These are phyloP conservation scores for Massospora cicadina DNA, from an alignment of 371 early-diverging fungal genomes.

Conservation along the genomic window DNA sequence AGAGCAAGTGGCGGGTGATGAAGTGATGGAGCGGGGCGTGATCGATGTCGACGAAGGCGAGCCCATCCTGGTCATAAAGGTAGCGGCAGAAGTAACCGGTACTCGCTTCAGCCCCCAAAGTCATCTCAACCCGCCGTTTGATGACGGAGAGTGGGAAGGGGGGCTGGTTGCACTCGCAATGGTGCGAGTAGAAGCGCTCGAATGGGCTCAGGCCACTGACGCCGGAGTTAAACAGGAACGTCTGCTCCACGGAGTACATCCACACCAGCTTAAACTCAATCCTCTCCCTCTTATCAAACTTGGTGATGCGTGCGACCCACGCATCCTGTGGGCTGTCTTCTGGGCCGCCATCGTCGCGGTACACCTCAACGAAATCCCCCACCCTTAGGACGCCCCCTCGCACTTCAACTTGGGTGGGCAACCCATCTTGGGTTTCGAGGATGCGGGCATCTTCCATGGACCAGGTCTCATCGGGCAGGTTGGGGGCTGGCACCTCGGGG, in stretches of 20 bases:
- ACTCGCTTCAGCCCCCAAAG: not conserved
- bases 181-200: conserved; percentile 11
- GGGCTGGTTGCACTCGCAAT: conserved; percentile 13
- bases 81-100: conserved; percentile 14
- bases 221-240: conserved; percentile 11
- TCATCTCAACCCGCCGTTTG: conserved; percentile 11
- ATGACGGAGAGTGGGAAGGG: not conserved
- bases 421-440: not conserved
- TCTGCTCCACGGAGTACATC: conserved; percentile 13
- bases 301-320: not conserved
- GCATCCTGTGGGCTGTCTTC: not conserved
- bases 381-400: conserved; percentile 7
- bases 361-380: conserved; percentile 13
- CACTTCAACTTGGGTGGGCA: conserved; percentile 4
- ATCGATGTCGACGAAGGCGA: conserved; percentile 11
- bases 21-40: not conserved
- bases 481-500: not conserved
- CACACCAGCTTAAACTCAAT: conserved; percentile 12
- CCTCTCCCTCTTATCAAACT: not conserved
- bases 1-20: not conserved
- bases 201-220: not conserved
- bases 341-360: not conserved
- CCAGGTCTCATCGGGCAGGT: not conserved
- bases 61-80: conserved; percentile 13
- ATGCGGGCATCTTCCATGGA: not conserved